Conservation (phyloP, 2,329 filamentous ascomycete species). For the Exophiala lecanii-corni region DNA sequence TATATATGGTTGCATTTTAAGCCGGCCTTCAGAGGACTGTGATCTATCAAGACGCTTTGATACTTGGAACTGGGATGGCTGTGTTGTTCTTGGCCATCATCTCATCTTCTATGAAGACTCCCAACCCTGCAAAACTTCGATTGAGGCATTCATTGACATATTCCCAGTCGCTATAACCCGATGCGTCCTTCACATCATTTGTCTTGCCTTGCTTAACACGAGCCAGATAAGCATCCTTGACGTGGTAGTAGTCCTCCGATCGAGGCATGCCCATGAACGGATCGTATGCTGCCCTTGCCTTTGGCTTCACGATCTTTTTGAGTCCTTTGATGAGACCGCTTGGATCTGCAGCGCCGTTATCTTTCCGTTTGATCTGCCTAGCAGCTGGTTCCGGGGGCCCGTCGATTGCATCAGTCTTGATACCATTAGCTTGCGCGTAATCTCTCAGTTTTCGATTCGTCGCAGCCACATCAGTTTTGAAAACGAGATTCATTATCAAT, state of each 20-base stretch:
- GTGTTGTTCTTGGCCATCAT: constrained; percentile 20
- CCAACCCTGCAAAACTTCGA: constrained; percentile 85
- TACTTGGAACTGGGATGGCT: constrained; percentile 8
- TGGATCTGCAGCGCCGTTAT: constrained; percentile 24
- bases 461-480: constrained; percentile 62
- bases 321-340: constrained; percentile 69
- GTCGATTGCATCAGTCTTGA: constrained; percentile 59
- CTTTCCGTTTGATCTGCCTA: constrained; percentile 39
- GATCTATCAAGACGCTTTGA: background rate
- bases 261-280: constrained; percentile 75
- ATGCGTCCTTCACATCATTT: constrained; percentile 62
- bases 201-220: constrained; percentile 61
- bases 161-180: constrained; percentile 77
- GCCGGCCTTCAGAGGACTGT: constrained; percentile 8
- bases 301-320: constrained; percentile 58
- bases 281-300: constrained; percentile 74
- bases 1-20: too few species aligned
- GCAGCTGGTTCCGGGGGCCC: constrained; percentile 66
- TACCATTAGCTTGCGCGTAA: constrained; percentile 69
- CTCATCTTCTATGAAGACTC: constrained; percentile 82
- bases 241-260: constrained; percentile 62
- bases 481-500: constrained; percentile 81
- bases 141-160: constrained; percentile 77
- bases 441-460: constrained; percentile 56
- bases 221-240: constrained; percentile 69